These are phyloP conservation scores for Sporothrix inflata DNA, from an alignment of 2,329 filamentous ascomycete species.

Conservation along the genomic window DNA sequence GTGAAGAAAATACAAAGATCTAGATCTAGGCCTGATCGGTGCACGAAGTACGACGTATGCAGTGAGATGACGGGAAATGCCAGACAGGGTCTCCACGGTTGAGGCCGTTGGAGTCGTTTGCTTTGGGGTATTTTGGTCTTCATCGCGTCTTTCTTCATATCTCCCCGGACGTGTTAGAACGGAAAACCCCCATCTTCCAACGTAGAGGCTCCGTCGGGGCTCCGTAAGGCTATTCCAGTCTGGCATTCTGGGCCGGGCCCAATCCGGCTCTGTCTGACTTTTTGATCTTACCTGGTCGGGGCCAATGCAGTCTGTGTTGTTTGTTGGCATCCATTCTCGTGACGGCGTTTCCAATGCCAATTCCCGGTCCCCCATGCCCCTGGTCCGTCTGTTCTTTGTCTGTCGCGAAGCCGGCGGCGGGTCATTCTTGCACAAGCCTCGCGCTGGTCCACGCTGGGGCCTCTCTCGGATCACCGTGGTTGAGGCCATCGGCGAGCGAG, in stretches of 20 bases:
- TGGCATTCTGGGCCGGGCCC: constrained; percentile 3
- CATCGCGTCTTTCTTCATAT: constrained; percentile 3
- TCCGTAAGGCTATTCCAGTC: constrained; percentile 1
- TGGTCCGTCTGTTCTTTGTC: neutral
- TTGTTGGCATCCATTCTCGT: neutral
- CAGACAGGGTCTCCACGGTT: constrained; percentile 3
- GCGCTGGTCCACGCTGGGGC: neutral
- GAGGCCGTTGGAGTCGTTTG: neutral
- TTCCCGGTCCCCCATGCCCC: neutral
- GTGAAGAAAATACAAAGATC: neutral
- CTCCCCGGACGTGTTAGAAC: neutral
- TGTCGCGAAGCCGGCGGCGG: neutral
- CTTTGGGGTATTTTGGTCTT: neutral
- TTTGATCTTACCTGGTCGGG: neutral
- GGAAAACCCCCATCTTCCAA: neutral
- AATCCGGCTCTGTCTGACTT: neutral
- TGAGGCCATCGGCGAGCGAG: neutral
- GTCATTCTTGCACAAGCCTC: neutral
- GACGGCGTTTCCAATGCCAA: neutral
- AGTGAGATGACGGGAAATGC: constrained; percentile 17
- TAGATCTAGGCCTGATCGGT: neutral
- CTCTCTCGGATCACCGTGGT: neutral
- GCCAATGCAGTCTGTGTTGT: neutral
- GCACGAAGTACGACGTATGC: constrained; percentile 14
- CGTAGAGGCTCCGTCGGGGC: neutral